Base-by-base conservation (phyloP, 768 basidiomycete species). In the Porpolomopsis calyptriformis region DNA sequence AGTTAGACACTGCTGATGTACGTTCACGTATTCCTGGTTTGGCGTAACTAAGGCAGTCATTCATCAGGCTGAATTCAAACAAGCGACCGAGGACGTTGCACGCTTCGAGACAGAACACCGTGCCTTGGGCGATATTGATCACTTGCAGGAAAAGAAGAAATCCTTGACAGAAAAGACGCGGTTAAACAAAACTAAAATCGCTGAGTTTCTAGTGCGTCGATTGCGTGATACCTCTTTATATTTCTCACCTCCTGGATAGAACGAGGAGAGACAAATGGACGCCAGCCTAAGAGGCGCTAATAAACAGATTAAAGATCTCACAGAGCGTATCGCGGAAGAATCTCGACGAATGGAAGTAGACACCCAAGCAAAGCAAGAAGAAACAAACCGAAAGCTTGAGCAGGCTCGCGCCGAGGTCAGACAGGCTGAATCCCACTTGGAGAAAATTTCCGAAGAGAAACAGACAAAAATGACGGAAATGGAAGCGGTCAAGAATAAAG, bases 281-380 rank as follows among this genome's bases (percentile, higher is more conserved):
- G 49, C 54, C 3, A 67, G 64, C 43, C 52, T 70, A 19, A 61
- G 58, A 4, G 57, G 55, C 3, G 48, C 63, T 16, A 64, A 64
- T 4, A 50, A 51, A 1, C 58, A 64, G 35, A 65, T 75, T 19
- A 51, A 57, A 6, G 66, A 62, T 1, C 59, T 76, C n/a, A 59
- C 75, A 1, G 52, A 59, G 14, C 66, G 74, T 42, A 79, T 90
- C 38, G 61, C 53, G 4, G 67, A 66, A 25, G 82, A 85, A 58
- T 66, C 69, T 4, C 63, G 60, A 24, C 76, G 72, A 34, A 68
- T 76, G 63, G 78, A 67, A 49, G 64, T 64, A 4, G 70, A 78
- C 50, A 76, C 76, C 2, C 77, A 83, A 52, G 74, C 65, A 10
- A 80, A 79, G 55, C 78, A 76, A 14, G 76, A 84, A 25, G 73